Conservation (phyloP, 2,329 filamentous ascomycete genomes). For the Thelonectria olida region DNA sequence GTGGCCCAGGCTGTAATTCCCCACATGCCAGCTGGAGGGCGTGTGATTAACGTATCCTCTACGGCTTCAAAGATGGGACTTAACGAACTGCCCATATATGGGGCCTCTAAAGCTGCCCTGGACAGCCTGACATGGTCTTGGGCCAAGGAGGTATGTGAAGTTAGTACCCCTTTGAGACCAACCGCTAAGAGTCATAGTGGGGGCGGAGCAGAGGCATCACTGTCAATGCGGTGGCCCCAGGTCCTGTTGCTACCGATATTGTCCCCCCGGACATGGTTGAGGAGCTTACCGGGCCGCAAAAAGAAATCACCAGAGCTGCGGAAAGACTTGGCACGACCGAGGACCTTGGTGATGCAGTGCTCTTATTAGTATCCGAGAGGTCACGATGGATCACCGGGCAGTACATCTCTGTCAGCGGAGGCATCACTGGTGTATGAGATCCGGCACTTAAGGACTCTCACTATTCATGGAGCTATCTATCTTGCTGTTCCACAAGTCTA, state of each 20-base stretch:
- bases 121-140: slow-evolving; percentile 46
- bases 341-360: slow-evolving; percentile 54
- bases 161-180: background rate
- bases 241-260: slow-evolving; percentile 49
- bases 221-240: slow-evolving; percentile 53
- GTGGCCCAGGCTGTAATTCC: slow-evolving; percentile 45
- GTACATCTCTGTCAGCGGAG: slow-evolving; percentile 50
- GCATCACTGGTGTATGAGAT: slow-evolving; percentile 39
- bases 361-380: slow-evolving; percentile 50
- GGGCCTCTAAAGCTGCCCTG: slow-evolving; percentile 44
- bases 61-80: slow-evolving; percentile 31
- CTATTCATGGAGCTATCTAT: too few relatives aligned
- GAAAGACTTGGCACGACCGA: slow-evolving; percentile 46
- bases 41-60: slow-evolving; percentile 39
- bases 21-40: slow-evolving; percentile 47
- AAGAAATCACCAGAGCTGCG: slow-evolving; percentile 43
- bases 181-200: background rate
- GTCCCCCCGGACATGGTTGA: slow-evolving; percentile 25
- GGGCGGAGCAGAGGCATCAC: slow-evolving; percentile 46
- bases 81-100: slow-evolving; percentile 26
- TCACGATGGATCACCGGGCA: slow-evolving; percentile 56
- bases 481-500: too few relatives aligned
- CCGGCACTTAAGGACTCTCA: too few relatives aligned
- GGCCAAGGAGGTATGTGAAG: slow-evolving; percentile 44
- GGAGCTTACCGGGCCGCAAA: slow-evolving; percentile 31